Conservation (phyloP, 441 rosid genomes). For the Gossypium gossypioides region DNA sequence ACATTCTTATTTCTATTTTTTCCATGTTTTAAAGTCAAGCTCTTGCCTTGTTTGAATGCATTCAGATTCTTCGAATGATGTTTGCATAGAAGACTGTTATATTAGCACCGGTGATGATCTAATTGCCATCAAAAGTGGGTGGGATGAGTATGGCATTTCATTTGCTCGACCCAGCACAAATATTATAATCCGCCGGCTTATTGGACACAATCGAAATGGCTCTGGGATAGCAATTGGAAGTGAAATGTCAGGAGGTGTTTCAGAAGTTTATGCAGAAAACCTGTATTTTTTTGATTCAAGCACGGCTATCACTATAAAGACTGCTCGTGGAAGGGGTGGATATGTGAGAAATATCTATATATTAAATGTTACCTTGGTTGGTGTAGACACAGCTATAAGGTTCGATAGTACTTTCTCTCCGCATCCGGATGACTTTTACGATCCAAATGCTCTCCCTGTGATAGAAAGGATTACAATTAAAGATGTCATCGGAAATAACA, state of each 20-base stretch:
- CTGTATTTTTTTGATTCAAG: slow-evolving; percentile 48
- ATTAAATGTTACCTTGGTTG: slow-evolving; percentile 48
- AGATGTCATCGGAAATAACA: slow-evolving; percentile 53
- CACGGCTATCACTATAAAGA: slow-evolving; percentile 69
- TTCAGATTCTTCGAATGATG: slow-evolving; percentile 79
- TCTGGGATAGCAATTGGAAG: slow-evolving; percentile 89
- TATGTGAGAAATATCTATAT: slow-evolving; percentile 65
- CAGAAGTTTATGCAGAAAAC: slow-evolving; percentile 61
- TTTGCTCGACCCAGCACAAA: slow-evolving; percentile 69
- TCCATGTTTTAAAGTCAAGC: not conserved
- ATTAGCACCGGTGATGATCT: slow-evolving; percentile 89
- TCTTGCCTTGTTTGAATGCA: slow-evolving; percentile 11
- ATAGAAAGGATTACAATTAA: slow-evolving; percentile 64
- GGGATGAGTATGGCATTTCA: slow-evolving; percentile 89
- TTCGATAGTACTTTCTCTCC: slow-evolving; percentile 68
- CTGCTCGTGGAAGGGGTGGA: slow-evolving; percentile 89
- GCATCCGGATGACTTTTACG: slow-evolving; percentile 71
- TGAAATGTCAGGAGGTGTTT: slow-evolving; percentile 96
- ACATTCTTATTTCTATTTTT: not conserved
- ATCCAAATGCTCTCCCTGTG: slow-evolving; percentile 63
- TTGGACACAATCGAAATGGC: slow-evolving; percentile 56
- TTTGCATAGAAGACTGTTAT: slow-evolving; percentile 83
- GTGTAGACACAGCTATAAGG: slow-evolving; percentile 54
- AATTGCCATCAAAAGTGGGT: slow-evolving; percentile 83
- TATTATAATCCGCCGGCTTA: slow-evolving; percentile 54